A percentile compares a stretch with the other conserved stretches of the same genome.
phyloP scores from a whole-genome alignment of 1,139 yeast species.

The Geotrichum carabidarum region DNA sequence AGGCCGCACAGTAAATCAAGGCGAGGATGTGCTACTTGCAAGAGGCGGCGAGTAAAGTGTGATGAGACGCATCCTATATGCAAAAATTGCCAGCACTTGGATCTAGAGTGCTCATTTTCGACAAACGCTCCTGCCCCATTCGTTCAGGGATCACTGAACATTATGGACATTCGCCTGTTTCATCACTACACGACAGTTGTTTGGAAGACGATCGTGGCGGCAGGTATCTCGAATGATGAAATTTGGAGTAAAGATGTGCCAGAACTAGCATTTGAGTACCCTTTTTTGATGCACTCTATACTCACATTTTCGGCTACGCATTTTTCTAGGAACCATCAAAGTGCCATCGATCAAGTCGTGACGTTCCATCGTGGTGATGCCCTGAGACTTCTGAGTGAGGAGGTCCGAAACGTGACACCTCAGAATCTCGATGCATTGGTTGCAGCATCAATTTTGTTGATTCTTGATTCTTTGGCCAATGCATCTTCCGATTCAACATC shows the following conservation, averaged over 20 bases:
- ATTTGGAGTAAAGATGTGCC: slow-evolving; percentile 90
- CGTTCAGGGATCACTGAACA: slow-evolving; percentile 44
- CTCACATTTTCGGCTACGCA: slow-evolving; percentile 91
- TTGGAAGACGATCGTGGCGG: slow-evolving; percentile 80
- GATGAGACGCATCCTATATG: slow-evolving; percentile 83
- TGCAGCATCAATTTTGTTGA: slow-evolving; percentile 81
- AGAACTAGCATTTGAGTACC: slow-evolving; percentile 77
- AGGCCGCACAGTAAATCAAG: slow-evolving; percentile 73
- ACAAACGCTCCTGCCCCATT: slow-evolving; percentile 24
- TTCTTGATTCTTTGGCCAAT: slow-evolving; percentile 90
- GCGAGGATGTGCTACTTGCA: slow-evolving; percentile 85
- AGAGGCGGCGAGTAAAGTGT: slow-evolving; percentile 83
- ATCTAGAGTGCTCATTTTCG: slow-evolving; percentile 55
- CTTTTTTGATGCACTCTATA: slow-evolving; percentile 86
- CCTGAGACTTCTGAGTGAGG: slow-evolving; percentile 69
- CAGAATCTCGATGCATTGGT: slow-evolving; percentile 90
- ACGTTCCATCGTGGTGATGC: slow-evolving; percentile 88
- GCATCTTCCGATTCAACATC: slow-evolving; percentile 58
- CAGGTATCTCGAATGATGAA: slow-evolving; percentile 81
- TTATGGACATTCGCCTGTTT: slow-evolving; percentile 74
- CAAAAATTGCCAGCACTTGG: slow-evolving; percentile 70
- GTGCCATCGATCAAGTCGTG: slow-evolving; percentile 58
- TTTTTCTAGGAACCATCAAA: slow-evolving; percentile 52
- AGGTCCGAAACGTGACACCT: slow-evolving; percentile 73
- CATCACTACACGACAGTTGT: slow-evolving; percentile 84